Percentiles rank a stretch among this genome's conserved stretches.
Conservation (phyloP, 2,329 filamentous ascomycete species). For the Rhynchosporium agropyri region DNA sequence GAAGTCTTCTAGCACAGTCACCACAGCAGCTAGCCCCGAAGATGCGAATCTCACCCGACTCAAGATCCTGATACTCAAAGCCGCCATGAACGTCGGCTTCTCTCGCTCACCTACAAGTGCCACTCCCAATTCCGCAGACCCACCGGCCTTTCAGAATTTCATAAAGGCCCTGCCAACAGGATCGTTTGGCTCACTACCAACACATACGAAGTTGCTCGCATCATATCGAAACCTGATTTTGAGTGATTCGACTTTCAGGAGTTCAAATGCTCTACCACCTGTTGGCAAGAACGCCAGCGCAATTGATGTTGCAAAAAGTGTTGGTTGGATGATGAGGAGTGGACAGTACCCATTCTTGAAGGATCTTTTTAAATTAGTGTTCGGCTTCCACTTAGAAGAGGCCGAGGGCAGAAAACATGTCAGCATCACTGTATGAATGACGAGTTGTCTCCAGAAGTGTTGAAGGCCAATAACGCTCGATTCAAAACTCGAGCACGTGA, state of each 20-base stretch:
- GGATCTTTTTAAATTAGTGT: conserved; percentile 82
- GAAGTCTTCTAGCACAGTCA: conserved; percentile 71
- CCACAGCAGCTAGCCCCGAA: conserved; percentile 65
- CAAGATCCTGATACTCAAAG: conserved; percentile 79
- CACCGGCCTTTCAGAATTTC: conserved; percentile 68
- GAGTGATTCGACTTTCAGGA: conserved; percentile 68
- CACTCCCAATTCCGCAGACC: conserved; percentile 45
- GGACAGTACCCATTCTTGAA: conserved; percentile 77
- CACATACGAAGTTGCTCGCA: conserved; percentile 72
- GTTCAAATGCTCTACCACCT: conserved; percentile 55
- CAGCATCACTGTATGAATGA: conserved; percentile 57
- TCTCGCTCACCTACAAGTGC: conserved; percentile 52
- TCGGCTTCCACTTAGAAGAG: conserved; percentile 82
- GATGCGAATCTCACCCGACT: conserved; percentile 77
- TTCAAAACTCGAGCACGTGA: background rate
- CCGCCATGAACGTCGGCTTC: conserved; percentile 83
- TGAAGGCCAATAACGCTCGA: background rate
- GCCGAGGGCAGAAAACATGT: conserved; percentile 67
- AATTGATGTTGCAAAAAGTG: conserved; percentile 77
- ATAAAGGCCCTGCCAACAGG: conserved; percentile 74
- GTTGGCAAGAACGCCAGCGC: conserved; percentile 64
- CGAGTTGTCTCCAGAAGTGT: background rate
- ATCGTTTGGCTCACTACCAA: conserved; percentile 73
- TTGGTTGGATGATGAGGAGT: conserved; percentile 72
- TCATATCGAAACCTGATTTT: conserved; percentile 81